Percentiles rank a stretch among this genome's conserved stretches.
These are phyloP conservation scores for Chaetoscypha palmicola DNA, from an alignment of 2,329 filamentous ascomycete genomes.

Conservation along the genomic window DNA sequence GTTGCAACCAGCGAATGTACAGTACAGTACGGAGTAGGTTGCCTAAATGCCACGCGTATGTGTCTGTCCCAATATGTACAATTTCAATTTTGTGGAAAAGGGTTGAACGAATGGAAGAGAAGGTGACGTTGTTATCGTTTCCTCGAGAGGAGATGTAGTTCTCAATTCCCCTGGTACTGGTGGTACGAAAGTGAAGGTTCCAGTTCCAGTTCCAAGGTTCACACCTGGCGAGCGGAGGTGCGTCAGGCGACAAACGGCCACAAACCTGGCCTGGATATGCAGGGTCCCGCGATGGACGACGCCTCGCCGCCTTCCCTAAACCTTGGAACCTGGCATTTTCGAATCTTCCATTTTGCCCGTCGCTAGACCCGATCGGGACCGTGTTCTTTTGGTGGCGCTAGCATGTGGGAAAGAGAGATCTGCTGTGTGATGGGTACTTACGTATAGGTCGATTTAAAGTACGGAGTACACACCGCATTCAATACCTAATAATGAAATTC, in stretches of 20 bases:
- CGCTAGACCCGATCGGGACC: no score
- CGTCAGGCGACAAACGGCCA: conserved; percentile 2
- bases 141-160: no score
- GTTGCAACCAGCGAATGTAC: not conserved
- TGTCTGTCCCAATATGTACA: not conserved
- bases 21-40: no score
- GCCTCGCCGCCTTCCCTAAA: not conserved
- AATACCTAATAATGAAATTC: no score
- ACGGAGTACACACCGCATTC: no score
- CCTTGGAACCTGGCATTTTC: not conserved
- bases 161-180: no score
- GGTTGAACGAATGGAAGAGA: not conserved
- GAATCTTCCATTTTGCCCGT: not conserved
- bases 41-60: not conserved
- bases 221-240: not conserved
- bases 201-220: not conserved
- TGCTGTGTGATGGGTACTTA: no score
- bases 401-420: no score
- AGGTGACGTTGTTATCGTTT: no score
- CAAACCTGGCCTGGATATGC: not conserved
- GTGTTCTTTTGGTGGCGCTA: no score
- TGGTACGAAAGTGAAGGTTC: no score
- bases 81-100: not conserved
- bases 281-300: not conserved
- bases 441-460: no score